Evolutionary conservation across 495 filamentous ascomycete genomes (phyloP).

Genomic region (Podospora comata): DNA sequence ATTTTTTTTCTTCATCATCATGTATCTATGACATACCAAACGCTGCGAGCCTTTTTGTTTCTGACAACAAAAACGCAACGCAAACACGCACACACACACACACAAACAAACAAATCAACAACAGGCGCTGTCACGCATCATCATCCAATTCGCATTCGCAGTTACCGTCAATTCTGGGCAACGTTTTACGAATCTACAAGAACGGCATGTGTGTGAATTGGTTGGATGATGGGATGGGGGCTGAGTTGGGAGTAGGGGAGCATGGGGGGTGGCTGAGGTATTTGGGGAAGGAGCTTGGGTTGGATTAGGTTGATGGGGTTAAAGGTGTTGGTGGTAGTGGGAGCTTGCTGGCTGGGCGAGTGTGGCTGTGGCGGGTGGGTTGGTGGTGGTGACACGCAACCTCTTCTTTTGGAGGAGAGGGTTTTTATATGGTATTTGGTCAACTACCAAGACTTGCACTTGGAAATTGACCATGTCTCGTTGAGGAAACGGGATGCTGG

Average conservation of each 20-base stretch:
- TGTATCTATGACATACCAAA: neutral
- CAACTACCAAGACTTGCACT: neutral
- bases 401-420: neutral
- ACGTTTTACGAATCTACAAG: neutral
- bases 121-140: neutral
- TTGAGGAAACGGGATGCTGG: constrained; percentile 9
- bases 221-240: neutral
- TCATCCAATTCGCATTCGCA: neutral
- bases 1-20: neutral
- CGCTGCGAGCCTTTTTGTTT: neutral
- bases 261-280: neutral
- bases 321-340: neutral
- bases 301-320: neutral
- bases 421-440: constrained; percentile 3
- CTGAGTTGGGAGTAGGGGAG: neutral
- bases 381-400: neutral
- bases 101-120: neutral
- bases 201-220: neutral
- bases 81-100: neutral
- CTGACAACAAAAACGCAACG: no score
- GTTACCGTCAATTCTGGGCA: neutral
- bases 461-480: neutral
- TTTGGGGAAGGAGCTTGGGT: neutral
- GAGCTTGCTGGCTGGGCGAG: neutral
- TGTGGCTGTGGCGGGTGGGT: neutral